Evolutionary conservation across 73 alveolate genomes (phyloP).

Genomic region (Stentor coeruleus): DNA sequence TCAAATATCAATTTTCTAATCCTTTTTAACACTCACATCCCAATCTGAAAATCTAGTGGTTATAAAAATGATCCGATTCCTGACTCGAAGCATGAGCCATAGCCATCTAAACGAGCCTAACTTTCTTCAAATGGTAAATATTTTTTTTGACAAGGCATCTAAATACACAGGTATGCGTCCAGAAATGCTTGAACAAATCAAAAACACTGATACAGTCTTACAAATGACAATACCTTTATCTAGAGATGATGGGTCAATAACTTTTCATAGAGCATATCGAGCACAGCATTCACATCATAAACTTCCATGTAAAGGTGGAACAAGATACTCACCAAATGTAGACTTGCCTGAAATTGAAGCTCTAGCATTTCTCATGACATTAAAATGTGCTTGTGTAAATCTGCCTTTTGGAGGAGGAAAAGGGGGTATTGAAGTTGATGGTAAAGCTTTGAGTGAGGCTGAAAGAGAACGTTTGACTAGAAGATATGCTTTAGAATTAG

Average conservation of each 20-base stretch:
- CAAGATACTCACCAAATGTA: conserved; percentile 60
- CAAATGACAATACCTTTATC: conserved; percentile 62
- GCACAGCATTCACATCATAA: conserved; percentile 76
- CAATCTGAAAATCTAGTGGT: conserved; percentile 4
- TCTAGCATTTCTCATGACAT: conserved; percentile 74
- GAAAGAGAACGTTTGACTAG: conserved; percentile 72
- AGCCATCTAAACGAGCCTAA: conserved; percentile 7
- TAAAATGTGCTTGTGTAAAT: conserved; percentile 62
- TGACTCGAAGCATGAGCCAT: not conserved
- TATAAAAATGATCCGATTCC: not conserved
- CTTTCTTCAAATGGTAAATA: conserved; percentile 65
- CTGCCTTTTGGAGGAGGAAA: conserved; percentile 86
- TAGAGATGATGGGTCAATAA: conserved; percentile 62
- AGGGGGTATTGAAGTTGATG: conserved; percentile 74
- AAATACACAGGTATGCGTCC: conserved; percentile 51
- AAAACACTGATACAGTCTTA: conserved; percentile 50
- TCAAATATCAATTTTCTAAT: not conserved
- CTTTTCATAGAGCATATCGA: conserved; percentile 67
- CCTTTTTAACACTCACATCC: too few species aligned
- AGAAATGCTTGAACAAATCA: conserved; percentile 53
- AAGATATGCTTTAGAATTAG: conserved; percentile 70
- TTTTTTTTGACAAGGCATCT: conserved; percentile 71
- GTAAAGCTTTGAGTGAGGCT: conserved; percentile 40
- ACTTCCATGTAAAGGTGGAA: conserved; percentile 84
- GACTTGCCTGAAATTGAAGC: conserved; percentile 67